Conservation (phyloP, 139 green algal genomes). For the Chlorella vulgaris region DNA sequence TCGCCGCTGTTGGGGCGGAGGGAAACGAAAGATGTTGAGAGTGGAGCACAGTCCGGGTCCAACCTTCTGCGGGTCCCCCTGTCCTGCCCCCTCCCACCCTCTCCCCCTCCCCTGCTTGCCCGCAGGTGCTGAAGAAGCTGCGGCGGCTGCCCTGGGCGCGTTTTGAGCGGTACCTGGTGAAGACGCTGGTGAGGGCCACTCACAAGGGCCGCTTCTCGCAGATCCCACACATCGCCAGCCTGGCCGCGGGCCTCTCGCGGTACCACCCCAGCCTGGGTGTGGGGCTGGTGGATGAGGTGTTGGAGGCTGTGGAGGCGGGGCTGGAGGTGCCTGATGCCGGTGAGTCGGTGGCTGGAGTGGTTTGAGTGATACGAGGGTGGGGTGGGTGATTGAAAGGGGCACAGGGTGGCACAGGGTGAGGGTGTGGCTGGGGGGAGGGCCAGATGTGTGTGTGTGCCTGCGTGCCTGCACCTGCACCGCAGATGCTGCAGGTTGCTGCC, state of each 20-base stretch:
- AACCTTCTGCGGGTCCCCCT: background rate
- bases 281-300: conserved; percentile 76
- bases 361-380: too few relatives aligned
- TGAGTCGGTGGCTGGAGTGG: background rate
- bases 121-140: conserved; percentile 84
- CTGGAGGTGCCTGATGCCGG: conserved; percentile 65
- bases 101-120: background rate
- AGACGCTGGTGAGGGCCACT: conserved; percentile 80
- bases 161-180: conserved; percentile 81
- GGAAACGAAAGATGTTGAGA: too few relatives aligned
- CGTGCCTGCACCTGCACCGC: too few relatives aligned
- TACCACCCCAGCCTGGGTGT: conserved; percentile 85
- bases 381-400: too few relatives aligned
- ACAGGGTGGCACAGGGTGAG: background rate
- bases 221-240: conserved; percentile 77
- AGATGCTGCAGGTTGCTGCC: too few relatives aligned
- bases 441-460: background rate
- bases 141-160: conserved; percentile 84
- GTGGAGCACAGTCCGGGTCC: background rate
- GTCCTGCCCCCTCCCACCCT: background rate
- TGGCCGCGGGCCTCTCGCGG: conserved; percentile 77
- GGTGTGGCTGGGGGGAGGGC: background rate
- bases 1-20: too few relatives aligned
- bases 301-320: conserved; percentile 86
- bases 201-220: conserved; percentile 62